Conservation (phyloP, 345 rosid genomes). For the Acer yangbiense region DNA sequence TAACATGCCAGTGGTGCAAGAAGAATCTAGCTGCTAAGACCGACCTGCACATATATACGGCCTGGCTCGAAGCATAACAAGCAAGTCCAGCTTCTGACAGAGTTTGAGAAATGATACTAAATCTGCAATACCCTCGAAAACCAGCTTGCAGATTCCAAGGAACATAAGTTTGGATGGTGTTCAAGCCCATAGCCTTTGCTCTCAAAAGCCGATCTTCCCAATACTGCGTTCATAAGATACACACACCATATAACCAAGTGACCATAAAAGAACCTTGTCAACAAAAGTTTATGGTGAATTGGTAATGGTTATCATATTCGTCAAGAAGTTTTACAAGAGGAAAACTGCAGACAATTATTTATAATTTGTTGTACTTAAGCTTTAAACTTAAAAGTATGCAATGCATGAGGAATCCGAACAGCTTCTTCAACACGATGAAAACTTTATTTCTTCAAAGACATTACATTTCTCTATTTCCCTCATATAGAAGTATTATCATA, state of each 20-base stretch:
- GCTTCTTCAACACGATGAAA: background rate
- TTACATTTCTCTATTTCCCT: background rate
- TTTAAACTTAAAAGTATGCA: background rate
- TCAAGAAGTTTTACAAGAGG: background rate
- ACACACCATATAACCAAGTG: background rate
- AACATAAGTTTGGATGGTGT: slow-evolving; percentile 83
- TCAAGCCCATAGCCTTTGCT: slow-evolving; percentile 91
- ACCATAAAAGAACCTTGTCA: too few species aligned
- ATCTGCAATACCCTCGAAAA: slow-evolving; percentile 82
- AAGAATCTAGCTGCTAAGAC: slow-evolving; percentile 11
- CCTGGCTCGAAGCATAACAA: slow-evolving; percentile 91
- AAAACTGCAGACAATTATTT: background rate
- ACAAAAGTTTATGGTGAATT: too few species aligned
- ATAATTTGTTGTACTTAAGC: background rate
- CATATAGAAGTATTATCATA: too few species aligned
- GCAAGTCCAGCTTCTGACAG: slow-evolving; percentile 73
- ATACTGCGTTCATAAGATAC: slow-evolving; percentile 45
- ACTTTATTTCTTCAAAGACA: background rate
- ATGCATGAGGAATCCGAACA: background rate
- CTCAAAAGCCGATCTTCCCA: slow-evolving; percentile 90
- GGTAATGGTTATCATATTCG: too few species aligned
- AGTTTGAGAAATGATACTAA: slow-evolving; percentile 69
- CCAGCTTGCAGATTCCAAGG: slow-evolving; percentile 82
- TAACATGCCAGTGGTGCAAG: background rate
- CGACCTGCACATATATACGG: slow-evolving; percentile 94